Evolutionary conservation across 2,329 filamentous ascomycete species (phyloP).

Genomic region (Aspergillus persii): DNA sequence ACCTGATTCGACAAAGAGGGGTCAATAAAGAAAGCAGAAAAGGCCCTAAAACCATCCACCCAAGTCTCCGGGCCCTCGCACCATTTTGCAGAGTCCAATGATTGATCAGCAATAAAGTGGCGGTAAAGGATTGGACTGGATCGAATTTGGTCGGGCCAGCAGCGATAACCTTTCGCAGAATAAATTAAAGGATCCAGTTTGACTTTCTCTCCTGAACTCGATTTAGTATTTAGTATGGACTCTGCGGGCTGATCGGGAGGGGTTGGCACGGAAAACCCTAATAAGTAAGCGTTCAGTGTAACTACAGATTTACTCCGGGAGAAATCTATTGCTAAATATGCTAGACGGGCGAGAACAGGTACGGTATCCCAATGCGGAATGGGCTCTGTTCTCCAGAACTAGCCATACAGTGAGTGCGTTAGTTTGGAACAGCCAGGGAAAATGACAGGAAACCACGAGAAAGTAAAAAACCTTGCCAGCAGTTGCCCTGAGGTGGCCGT

Average conservation of each 20-base stretch:
- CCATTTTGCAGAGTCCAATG: not conserved
- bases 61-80: slow-evolving; percentile 2
- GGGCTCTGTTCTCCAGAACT: too few relatives aligned
- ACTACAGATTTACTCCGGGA: too few relatives aligned
- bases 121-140: not conserved
- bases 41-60: not conserved
- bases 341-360: too few relatives aligned
- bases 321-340: too few relatives aligned
- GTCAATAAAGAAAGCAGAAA: not conserved
- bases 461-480: not conserved
- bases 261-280: not conserved
- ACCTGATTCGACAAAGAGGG: not conserved
- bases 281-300: too few relatives aligned
- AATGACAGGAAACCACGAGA: not conserved
- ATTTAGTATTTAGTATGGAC: not conserved
- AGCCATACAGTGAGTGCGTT: not conserved
- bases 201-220: not conserved
- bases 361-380: too few relatives aligned
- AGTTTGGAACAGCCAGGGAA: not conserved
- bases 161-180: slow-evolving; percentile 3
- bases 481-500: too few relatives aligned
- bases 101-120: not conserved
- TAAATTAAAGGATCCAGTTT: slow-evolving; percentile 1
- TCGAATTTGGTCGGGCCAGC: not conserved
- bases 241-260: not conserved